A percentile compares a stretch with the other conserved stretches of the same genome.
phyloP scores from a whole-genome alignment of 1,284 basidiomycete genomes.

The Trichosporon asahii region DNA sequence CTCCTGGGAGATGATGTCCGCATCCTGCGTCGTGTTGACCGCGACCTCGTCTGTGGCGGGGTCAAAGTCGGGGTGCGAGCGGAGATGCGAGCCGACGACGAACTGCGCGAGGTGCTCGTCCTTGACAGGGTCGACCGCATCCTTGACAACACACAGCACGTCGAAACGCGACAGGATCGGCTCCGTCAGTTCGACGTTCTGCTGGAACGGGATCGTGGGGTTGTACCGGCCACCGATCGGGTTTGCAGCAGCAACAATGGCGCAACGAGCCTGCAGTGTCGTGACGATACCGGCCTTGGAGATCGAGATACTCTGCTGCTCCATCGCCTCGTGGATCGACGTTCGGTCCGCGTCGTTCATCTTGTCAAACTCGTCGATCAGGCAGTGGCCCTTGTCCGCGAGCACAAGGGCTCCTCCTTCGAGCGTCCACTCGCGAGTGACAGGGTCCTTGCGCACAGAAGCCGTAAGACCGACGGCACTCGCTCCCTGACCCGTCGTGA shows the following conservation, averaged over 20 bases:
- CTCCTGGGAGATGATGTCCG: constrained; percentile 95
- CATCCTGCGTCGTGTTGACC: constrained; percentile 82
- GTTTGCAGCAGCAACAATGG: constrained; percentile 96
- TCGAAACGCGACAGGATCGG: constrained; percentile 99
- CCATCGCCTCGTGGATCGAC: constrained; percentile 99
- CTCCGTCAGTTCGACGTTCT: constrained; percentile 98
- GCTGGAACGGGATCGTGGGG: constrained; percentile 94
- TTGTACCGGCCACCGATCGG: constrained; percentile 94
- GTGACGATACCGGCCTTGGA: constrained; percentile 99
- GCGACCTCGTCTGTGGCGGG: constrained; percentile 77
- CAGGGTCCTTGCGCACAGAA: constrained; percentile 93
- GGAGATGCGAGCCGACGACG: constrained; percentile 90
- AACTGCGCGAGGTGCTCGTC: constrained; percentile 96
- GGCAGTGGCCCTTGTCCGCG: constrained; percentile 96
- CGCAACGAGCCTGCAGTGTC: constrained; percentile 91
- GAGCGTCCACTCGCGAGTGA: constrained; percentile 97
- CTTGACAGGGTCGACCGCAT: constrained; percentile 91
- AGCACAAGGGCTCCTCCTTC: constrained; percentile 96
- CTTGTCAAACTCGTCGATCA: constrained; percentile 99
- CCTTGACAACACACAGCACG: constrained; percentile 96
- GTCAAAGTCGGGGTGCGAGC: constrained; percentile 92
- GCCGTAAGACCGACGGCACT: constrained; percentile 97
- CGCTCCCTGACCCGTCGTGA: constrained; percentile 96
- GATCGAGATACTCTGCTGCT: constrained; percentile 99
- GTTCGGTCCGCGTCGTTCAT: constrained; percentile 98